These are phyloP conservation scores for Cladobotryum protrusum DNA, from an alignment of 2,329 filamentous ascomycete species.

Conservation along the genomic window DNA sequence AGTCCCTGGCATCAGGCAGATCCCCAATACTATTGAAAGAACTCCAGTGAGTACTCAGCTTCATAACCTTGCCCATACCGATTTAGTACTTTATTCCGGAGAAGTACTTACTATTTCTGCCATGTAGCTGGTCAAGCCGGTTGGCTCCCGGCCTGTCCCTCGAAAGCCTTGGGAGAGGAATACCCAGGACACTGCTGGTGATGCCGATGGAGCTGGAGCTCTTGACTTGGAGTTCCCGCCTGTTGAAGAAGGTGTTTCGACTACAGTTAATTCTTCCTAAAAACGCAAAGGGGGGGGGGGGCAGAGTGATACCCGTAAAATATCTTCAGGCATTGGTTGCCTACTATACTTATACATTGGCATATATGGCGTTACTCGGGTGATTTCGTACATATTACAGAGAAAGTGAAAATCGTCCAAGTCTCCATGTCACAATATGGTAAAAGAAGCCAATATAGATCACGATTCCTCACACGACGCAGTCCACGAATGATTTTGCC, in stretches of 20 bases:
- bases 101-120: neutral
- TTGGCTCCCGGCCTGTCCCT: slow-evolving; percentile 42
- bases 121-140: slow-evolving; percentile 39
- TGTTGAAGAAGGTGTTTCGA: slow-evolving; percentile 1
- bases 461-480: no score
- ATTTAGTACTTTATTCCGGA: no score
- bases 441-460: no score
- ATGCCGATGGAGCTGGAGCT: slow-evolving; percentile 18
- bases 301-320: no score
- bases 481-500: neutral
- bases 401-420: no score
- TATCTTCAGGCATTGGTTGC: no score
- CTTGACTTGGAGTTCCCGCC: slow-evolving; percentile 33
- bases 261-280: neutral
- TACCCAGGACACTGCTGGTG: slow-evolving; percentile 11
- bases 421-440: no score
- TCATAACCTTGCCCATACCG: neutral
- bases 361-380: slow-evolving; percentile 1
- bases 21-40: slow-evolving; percentile 71
- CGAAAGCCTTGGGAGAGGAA: slow-evolving; percentile 75
- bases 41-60: slow-evolving; percentile 51
- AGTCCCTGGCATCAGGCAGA: slow-evolving; percentile 81
- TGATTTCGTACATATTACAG: neutral
- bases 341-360: no score
- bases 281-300: no score